Conservation (phyloP, 2,329 filamentous ascomycete genomes). For the Fusarium mexicanum region DNA sequence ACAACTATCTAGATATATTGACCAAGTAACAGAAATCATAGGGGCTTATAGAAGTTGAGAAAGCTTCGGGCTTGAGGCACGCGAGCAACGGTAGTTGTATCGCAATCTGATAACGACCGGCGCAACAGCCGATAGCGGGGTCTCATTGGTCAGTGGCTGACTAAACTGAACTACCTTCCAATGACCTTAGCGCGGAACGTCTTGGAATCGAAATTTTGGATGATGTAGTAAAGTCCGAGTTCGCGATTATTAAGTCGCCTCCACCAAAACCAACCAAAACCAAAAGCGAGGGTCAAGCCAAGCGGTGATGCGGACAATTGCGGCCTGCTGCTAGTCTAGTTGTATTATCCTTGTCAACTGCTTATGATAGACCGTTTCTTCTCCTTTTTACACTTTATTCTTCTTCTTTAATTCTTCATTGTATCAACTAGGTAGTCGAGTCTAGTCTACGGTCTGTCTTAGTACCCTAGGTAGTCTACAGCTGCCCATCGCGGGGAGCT, state of each 20-base stretch:
- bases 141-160: slow-evolving; percentile 9
- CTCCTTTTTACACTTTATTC: slow-evolving; percentile 10
- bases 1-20: neutral
- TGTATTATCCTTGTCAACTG: slow-evolving; percentile 11
- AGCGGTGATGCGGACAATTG: slow-evolving; percentile 48
- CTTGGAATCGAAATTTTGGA: slow-evolving; percentile 44
- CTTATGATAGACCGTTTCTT: slow-evolving; percentile 15
- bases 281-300: neutral
- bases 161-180: neutral
- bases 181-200: slow-evolving; percentile 4
- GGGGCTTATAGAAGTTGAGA: neutral
- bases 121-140: slow-evolving; percentile 26
- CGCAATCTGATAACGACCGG: slow-evolving; percentile 33
- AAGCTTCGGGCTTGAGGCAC: slow-evolving; percentile 1
- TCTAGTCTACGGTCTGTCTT: neutral
- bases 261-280: slow-evolving; percentile 28
- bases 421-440: neutral
- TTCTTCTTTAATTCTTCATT: slow-evolving; percentile 28
- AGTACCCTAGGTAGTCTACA: neutral
- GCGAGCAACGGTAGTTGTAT: slow-evolving; percentile 33
- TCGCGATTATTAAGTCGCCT: slow-evolving; percentile 48
- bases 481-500: slow-evolving; percentile 43
- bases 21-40: neutral
- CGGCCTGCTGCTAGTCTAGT: slow-evolving; percentile 22
- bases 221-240: slow-evolving; percentile 45